Evolutionary conservation across 257 asterid genomes (phyloP).

Genomic region (Solanum pinnatisectum): DNA sequence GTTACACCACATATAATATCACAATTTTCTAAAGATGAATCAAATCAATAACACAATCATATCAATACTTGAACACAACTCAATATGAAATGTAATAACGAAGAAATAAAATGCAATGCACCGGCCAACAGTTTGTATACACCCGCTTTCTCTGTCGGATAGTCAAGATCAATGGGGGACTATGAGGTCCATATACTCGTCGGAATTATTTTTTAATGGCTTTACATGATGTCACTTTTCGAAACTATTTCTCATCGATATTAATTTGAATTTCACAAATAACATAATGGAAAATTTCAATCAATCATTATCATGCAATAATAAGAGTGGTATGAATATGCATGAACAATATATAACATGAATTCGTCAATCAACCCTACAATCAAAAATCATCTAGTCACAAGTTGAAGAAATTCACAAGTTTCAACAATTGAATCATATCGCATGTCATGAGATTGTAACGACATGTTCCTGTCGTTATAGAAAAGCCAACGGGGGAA

Average conservation of each 20-base stretch:
- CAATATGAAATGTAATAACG: too few species aligned
- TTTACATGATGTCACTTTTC: too few species aligned
- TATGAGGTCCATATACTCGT: not conserved
- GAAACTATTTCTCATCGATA: too few species aligned
- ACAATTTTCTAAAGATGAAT: not conserved
- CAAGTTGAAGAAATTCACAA: not conserved
- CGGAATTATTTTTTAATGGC: not conserved
- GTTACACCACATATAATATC: not conserved
- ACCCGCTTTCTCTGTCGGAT: not conserved
- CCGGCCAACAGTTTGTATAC: not conserved
- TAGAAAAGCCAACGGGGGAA: too few species aligned
- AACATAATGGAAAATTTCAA: not conserved
- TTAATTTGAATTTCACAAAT: not conserved
- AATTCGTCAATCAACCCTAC: not conserved
- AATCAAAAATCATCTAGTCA: not conserved
- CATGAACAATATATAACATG: not conserved
- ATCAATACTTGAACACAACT: too few species aligned
- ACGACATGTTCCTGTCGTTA: too few species aligned
- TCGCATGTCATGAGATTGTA: not conserved
- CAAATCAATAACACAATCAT: not conserved
- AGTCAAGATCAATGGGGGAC: accelerated
- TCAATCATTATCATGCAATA: not conserved
- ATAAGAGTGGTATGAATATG: not conserved
- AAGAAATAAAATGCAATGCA: not conserved
- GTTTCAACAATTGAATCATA: too few species aligned